These are phyloP conservation scores for Rhizoclosmatium globosum DNA, from an alignment of 192 early-diverging fungal species.

Conservation along the genomic window DNA sequence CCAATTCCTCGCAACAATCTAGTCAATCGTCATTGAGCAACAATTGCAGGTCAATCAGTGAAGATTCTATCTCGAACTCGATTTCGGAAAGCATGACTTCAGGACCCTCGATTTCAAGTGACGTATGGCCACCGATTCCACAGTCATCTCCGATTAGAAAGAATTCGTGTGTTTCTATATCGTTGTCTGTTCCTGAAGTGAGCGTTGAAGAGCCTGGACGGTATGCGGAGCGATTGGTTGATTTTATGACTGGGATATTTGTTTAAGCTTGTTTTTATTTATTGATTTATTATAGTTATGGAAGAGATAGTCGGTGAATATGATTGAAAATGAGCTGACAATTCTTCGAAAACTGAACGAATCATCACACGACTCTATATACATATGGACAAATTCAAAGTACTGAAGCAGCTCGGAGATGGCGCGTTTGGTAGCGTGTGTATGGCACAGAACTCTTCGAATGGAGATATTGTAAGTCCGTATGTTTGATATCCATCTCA, in stretches of 20 bases:
- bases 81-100: background rate
- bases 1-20: background rate
- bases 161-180: conserved; percentile 4
- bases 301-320: too few species aligned
- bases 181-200: conserved; percentile 30
- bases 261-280: conserved; percentile 20
- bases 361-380: background rate
- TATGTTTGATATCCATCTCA: background rate
- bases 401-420: conserved; percentile 77
- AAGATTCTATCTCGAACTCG: background rate
- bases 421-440: conserved; percentile 85
- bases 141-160: background rate
- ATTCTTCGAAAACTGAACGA: background rate
- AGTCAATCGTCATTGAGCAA: background rate
- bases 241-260: conserved; percentile 40
- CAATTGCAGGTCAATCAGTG: background rate
- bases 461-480: conserved; percentile 69
- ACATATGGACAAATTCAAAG: conserved; percentile 63
- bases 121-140: background rate
- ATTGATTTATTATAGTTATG: background rate
- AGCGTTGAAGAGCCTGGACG: conserved; percentile 56
- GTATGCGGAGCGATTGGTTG: conserved; percentile 48
- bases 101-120: background rate
- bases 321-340: background rate
- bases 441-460: conserved; percentile 67